Percentiles rank a stretch among this genome's conserved stretches.
phyloP scores from a whole-genome alignment of 306 rosid genomes.

The Urtica urens region DNA sequence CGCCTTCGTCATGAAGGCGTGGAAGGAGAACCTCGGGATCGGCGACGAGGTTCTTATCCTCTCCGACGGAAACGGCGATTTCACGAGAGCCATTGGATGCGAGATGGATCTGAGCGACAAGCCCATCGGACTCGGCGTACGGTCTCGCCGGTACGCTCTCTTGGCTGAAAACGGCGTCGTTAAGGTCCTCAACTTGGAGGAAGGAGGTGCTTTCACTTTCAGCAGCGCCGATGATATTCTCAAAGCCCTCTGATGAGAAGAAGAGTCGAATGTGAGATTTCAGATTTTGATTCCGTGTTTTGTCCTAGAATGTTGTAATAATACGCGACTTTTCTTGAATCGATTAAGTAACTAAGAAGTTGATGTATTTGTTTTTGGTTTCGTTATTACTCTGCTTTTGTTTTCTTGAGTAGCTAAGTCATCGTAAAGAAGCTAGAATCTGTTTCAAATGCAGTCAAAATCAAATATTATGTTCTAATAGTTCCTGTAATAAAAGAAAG shows the following conservation, averaged over 20 bases:
- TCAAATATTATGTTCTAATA: no score
- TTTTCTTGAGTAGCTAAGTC: no score
- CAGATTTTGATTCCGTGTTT: not conserved
- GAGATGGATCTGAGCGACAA: slow-evolving; percentile 90
- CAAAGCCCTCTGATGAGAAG: slow-evolving; percentile 25
- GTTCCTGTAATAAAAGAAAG: no score
- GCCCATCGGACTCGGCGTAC: slow-evolving; percentile 81
- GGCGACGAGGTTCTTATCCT: slow-evolving; percentile 60
- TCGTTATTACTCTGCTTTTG: no score
- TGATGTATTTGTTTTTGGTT: no score
- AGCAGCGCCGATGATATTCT: slow-evolving; percentile 81
- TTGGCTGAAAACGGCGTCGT: slow-evolving; percentile 89
- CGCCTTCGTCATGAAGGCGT: slow-evolving; percentile 78
- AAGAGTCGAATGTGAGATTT: not conserved
- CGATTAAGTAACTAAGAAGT: not conserved
- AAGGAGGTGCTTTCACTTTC: slow-evolving; percentile 90
- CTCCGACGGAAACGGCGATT: slow-evolving; percentile 76
- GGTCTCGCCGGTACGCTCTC: slow-evolving; percentile 79
- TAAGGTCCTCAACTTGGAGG: slow-evolving; percentile 88
- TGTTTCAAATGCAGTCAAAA: no score
- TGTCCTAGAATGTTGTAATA: no score
- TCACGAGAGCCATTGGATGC: slow-evolving; percentile 67
- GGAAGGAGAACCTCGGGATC: slow-evolving; percentile 68
- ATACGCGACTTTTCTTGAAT: not conserved
- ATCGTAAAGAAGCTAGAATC: no score